These are phyloP conservation scores for Colletotrichum gigasporum DNA, from an alignment of 2,329 filamentous ascomycete species.

Conservation along the genomic window DNA sequence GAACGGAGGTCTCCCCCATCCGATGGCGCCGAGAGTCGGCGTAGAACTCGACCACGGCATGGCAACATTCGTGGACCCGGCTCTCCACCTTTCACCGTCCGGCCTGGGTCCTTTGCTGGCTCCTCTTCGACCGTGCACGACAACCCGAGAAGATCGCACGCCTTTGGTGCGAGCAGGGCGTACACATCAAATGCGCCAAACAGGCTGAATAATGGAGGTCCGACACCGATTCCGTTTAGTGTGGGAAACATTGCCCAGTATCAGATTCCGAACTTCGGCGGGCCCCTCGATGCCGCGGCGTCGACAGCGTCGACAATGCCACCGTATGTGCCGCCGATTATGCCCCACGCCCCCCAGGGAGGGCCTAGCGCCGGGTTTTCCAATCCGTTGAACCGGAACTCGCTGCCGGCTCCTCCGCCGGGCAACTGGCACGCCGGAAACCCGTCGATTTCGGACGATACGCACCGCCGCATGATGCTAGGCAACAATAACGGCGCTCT, in stretches of 20 bases:
- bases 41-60: constrained; percentile 26
- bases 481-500: neutral
- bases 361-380: neutral
- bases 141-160: neutral
- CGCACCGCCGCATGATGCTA: neutral
- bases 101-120: constrained; percentile 5
- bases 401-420: constrained; percentile 7
- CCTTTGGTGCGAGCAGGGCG: neutral
- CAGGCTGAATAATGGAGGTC: neutral
- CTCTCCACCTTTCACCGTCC: constrained; percentile 20
- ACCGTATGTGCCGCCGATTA: neutral
- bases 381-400: constrained; percentile 8
- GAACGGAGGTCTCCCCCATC: constrained; percentile 29
- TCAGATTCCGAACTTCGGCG: neutral
- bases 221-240: neutral
- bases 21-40: constrained; percentile 23
- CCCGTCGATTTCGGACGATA: neutral
- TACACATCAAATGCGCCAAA: neutral
- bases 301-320: neutral
- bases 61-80: constrained; percentile 14
- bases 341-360: neutral
- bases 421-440: constrained; percentile 2
- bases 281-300: neutral
- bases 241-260: neutral
- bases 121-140: neutral